Evolutionary conservation across 306 rosid species (phyloP).

Genomic region (Prosopis cineraria): DNA sequence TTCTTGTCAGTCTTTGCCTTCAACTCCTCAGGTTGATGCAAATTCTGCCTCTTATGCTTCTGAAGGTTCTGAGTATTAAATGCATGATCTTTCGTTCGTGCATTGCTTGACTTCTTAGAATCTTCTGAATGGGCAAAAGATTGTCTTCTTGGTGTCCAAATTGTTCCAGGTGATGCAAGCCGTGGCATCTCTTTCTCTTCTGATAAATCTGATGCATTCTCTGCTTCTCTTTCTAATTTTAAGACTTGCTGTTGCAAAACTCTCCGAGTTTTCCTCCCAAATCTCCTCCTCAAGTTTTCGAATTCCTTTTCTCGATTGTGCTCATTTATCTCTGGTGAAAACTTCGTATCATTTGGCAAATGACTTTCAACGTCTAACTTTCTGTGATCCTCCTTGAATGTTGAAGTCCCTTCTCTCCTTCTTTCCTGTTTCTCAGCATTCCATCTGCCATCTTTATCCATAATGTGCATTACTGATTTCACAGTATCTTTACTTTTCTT

Average conservation of each 20-base stretch:
- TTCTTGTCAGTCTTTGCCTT: constrained; percentile 53
- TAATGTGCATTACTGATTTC: constrained; percentile 33
- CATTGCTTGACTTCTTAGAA: constrained; percentile 39
- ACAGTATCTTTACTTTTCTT: constrained; percentile 43
- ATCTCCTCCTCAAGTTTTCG: constrained; percentile 45
- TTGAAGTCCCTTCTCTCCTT: constrained; percentile 40
- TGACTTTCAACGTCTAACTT: no score
- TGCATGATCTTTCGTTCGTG: constrained; percentile 39
- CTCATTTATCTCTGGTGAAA: background rate
- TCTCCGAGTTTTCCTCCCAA: constrained; percentile 46
- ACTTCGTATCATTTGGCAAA: constrained; percentile 36
- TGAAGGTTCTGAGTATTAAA: constrained; percentile 21
- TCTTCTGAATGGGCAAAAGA: constrained; percentile 31
- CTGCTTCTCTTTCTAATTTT: constrained; percentile 42
- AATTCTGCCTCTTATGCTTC: constrained; percentile 37
- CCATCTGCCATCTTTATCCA: constrained; percentile 40
- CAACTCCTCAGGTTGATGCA: constrained; percentile 43
- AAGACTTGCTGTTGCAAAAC: constrained; percentile 44
- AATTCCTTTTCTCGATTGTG: constrained; percentile 35
- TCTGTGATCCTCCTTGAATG: constrained; percentile 37
- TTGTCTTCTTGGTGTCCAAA: constrained; percentile 48
- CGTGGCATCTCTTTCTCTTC: constrained; percentile 38
- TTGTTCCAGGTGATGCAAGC: constrained; percentile 44
- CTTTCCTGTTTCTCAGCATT: constrained; percentile 40
- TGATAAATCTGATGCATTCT: constrained; percentile 39